Evolutionary conservation across 1,284 basidiomycete species (phyloP), one percentile per base, ranked within the genome.

Genomic region (Spongispora temasekensis): DNA sequence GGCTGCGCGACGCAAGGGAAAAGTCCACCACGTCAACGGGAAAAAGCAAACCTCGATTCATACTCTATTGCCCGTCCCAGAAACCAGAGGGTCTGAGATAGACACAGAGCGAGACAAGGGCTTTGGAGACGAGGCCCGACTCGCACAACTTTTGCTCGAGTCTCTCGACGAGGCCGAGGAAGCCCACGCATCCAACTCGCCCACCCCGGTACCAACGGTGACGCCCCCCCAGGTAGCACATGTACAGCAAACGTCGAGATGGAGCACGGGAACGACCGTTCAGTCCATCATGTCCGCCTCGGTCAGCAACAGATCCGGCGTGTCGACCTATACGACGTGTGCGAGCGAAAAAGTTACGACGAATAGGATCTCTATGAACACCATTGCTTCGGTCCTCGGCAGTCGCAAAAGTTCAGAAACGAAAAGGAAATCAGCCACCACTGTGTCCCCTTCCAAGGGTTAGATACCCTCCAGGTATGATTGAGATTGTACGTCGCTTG

Each of bases 251-350:
- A 57, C 7, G 23, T 73, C 74, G 17, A 61, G 74, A 25, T 73
- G 71, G 71, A 73, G 71, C 59, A 60, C 70, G 23, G 70, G 71
- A 30, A 75, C 71, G 15, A 72, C 74, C 4, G 60, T 71, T 31
- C 69, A 57, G 54, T 73, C 74, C 25, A 17, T 67, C 52, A 55
- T 61, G 42, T 73, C 73, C 12, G 61, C 60, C 55, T 74, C 71
- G 15, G 56, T 70, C 9, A 75, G 73, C 48, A 73, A 73, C n/a
- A 60, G 56, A 58, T 71, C 70, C 1, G 69, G 66, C 21, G 53
- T 71, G 54, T 70, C 69, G 23, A 73, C 69, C 12, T 72, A 73
- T 34, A 69, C 68, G 28, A 72, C 71, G 13, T 72, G 70, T 54
- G 65, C 63, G n/a, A 71, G 70, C 46, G 69, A 73, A 42, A 67